phyloP scores from a whole-genome alignment of 2,329 filamentous ascomycete species.

The Aspergillus uvarum region DNA sequence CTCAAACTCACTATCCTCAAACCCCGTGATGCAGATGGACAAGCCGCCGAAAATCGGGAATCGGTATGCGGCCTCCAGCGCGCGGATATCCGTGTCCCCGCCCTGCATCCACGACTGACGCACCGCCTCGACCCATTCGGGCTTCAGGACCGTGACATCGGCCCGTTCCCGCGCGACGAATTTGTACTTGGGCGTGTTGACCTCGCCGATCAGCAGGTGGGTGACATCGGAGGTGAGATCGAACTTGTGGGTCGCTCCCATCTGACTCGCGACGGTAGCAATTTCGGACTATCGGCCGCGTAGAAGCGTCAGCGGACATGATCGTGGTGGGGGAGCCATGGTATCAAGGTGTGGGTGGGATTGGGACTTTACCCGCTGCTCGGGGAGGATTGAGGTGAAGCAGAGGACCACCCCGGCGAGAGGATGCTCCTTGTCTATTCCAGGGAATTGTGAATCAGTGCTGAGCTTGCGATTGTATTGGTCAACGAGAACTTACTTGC shows the following conservation, averaged over 20 bases:
- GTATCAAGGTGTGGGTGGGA: neutral
- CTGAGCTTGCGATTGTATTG: neutral
- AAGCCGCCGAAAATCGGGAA: conserved; percentile 52
- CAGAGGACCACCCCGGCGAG: conserved; percentile 75
- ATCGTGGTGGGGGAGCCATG: neutral
- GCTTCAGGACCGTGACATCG: conserved; percentile 78
- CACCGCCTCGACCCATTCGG: conserved; percentile 82
- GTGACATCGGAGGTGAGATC: conserved; percentile 96
- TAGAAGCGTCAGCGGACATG: neutral
- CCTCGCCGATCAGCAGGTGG: conserved; percentile 86
- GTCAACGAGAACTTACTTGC: conserved; percentile 30
- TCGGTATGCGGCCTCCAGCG: conserved; percentile 62
- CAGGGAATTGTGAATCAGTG: conserved; percentile 18
- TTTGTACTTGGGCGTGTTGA: conserved; percentile 88
- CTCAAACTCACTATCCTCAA: conserved; percentile 60
- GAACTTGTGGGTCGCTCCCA: conserved; percentile 83
- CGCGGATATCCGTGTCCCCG: conserved; percentile 68
- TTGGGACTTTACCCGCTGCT: conserved; percentile 65
- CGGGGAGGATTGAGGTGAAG: conserved; percentile 80
- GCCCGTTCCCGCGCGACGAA: conserved; percentile 88
- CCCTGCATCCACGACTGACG: conserved; percentile 78
- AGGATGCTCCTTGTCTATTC: conserved; percentile 59
- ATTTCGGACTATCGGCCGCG: conserved; percentile 38
- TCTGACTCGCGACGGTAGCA: conserved; percentile 61
- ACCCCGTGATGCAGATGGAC: conserved; percentile 68